Evolutionary conservation across 257 asterid species (phyloP).

Genomic region (Nicotiana knightiana): DNA sequence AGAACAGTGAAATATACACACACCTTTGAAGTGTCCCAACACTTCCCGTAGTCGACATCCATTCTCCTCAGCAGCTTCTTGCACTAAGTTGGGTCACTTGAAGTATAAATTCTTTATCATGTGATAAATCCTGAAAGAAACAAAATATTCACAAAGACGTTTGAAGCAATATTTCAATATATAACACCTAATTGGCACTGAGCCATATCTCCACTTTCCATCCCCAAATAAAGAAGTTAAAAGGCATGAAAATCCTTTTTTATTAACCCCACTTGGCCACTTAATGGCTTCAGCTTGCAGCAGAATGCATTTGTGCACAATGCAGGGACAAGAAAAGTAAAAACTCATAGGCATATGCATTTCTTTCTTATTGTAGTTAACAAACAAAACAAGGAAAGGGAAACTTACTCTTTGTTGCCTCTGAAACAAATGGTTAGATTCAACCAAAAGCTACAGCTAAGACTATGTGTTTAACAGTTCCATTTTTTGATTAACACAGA

Average conservation of each 20-base stretch:
- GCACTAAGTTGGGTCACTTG: conserved; percentile 20
- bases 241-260: conserved; percentile 34
- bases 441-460: background rate
- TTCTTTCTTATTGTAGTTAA: background rate
- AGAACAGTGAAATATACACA: conserved; percentile 12
- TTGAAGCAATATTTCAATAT: conserved; percentile 9
- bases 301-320: conserved; percentile 19
- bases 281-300: conserved; percentile 18
- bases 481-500: background rate
- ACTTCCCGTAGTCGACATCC: conserved; percentile 64
- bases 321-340: background rate
- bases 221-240: conserved; percentile 21
- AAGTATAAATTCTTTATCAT: conserved; percentile 4
- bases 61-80: conserved; percentile 21
- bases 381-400: background rate
- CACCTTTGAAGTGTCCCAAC: conserved; percentile 68
- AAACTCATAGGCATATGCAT: background rate
- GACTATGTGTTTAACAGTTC: background rate
- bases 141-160: background rate
- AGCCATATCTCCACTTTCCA: conserved; percentile 28
- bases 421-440: background rate
- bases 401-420: background rate
- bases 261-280: conserved; percentile 24
- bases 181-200: conserved; percentile 22
- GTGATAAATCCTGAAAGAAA: conserved; percentile 6